phyloP scores from a whole-genome alignment of 805 yeast genomes.

The Cyberlindnera amylophila region DNA sequence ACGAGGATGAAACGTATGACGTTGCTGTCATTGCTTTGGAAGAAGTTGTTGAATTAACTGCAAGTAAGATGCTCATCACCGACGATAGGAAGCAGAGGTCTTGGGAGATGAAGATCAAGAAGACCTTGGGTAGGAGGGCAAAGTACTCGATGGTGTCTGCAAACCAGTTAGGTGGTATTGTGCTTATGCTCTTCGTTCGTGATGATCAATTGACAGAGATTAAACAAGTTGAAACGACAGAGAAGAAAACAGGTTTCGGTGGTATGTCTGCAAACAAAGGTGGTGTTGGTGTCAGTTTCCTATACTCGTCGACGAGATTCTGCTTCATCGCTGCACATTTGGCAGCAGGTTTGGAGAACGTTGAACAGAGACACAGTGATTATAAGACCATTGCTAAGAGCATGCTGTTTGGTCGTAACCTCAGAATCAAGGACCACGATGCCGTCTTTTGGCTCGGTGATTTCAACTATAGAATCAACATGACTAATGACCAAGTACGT shows the following conservation, averaged over 20 bases:
- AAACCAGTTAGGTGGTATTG: slow-evolving; percentile 84
- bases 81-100: slow-evolving; percentile 56
- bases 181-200: slow-evolving; percentile 63
- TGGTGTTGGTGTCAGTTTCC: slow-evolving; percentile 67
- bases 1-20: slow-evolving; percentile 41
- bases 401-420: slow-evolving; percentile 50
- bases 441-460: slow-evolving; percentile 93
- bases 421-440: slow-evolving; percentile 64
- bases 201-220: slow-evolving; percentile 49
- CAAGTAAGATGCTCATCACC: slow-evolving; percentile 77
- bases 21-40: slow-evolving; percentile 81
- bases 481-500: slow-evolving; percentile 74
- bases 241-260: slow-evolving; percentile 89
- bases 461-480: slow-evolving; percentile 74
- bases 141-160: slow-evolving; percentile 72
- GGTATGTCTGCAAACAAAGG: slow-evolving; percentile 87
- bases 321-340: slow-evolving; percentile 85
- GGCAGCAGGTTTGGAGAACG: slow-evolving; percentile 86
- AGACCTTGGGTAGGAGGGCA: slow-evolving; percentile 39
- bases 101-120: slow-evolving; percentile 65
- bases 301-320: slow-evolving; percentile 60
- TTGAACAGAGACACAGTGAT: slow-evolving; percentile 82
- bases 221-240: slow-evolving; percentile 61
- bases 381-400: slow-evolving; percentile 75
- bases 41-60: slow-evolving; percentile 80